Percentiles rank a stretch among this genome's conserved stretches.
phyloP scores from a whole-genome alignment of 176 grass and related monocot species.

The Aegilops bicornis region DNA sequence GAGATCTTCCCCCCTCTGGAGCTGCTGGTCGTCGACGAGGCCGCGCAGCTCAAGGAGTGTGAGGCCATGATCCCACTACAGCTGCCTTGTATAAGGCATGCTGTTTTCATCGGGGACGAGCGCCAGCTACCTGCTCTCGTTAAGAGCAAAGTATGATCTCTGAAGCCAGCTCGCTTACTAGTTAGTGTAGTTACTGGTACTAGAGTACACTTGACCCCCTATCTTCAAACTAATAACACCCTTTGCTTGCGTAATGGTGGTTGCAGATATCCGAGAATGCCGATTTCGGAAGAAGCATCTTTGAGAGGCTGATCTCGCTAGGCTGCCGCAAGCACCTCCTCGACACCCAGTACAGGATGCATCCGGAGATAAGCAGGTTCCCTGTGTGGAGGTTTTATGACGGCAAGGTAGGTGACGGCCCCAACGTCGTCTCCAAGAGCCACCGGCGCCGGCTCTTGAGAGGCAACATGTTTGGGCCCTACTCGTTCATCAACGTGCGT shows the following conservation, averaged over 20 bases:
- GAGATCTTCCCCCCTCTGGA: not conserved
- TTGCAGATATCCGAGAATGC: not conserved
- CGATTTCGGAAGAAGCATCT: not conserved
- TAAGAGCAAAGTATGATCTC: not conserved
- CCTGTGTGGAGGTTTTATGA: not conserved
- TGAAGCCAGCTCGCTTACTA: not conserved
- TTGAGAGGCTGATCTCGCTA: not conserved
- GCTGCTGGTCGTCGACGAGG: not conserved
- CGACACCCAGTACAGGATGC: not conserved
- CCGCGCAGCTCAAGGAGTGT: not conserved
- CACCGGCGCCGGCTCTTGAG: not conserved
- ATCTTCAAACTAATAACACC: not conserved
- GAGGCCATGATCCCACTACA: not conserved
- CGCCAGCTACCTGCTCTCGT: slow-evolving; percentile 2
- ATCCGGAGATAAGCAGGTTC: not conserved
- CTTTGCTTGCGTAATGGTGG: not conserved
- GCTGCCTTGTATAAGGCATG: not conserved
- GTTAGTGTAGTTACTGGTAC: not conserved
- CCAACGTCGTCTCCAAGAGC: not conserved
- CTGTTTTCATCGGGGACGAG: not conserved
- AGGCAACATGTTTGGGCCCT: not conserved
- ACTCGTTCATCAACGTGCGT: not conserved
- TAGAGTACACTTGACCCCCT: not conserved
- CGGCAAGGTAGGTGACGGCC: not conserved
- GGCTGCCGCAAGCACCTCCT: not conserved